phyloP scores from a whole-genome alignment of 1,139 yeast genomes.

The Candida tunisiensis region DNA sequence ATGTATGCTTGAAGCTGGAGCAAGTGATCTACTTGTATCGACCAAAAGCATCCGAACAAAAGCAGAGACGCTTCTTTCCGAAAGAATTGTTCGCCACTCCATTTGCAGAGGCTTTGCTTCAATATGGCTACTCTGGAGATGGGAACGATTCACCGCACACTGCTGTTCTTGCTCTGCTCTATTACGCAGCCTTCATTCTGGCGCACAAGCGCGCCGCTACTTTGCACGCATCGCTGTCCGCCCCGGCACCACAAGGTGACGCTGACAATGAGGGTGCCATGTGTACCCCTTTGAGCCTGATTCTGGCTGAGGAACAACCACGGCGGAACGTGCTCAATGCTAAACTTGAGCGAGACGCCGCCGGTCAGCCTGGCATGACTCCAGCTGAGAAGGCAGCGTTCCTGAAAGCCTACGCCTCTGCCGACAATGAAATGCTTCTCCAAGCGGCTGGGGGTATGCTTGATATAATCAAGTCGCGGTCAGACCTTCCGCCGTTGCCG shows the following conservation, averaged over 20 bases:
- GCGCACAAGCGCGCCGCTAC: slow-evolving; percentile 16
- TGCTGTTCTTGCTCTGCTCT: slow-evolving; percentile 15
- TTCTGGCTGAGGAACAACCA: background rate
- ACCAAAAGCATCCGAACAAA: slow-evolving; percentile 11
- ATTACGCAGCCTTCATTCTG: slow-evolving; percentile 15
- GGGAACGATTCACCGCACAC: no score
- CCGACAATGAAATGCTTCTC: slow-evolving; percentile 6
- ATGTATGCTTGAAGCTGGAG: slow-evolving; percentile 19
- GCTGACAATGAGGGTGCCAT: background rate
- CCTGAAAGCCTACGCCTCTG: background rate
- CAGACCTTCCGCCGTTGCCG: slow-evolving; percentile 15
- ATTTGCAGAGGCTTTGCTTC: no score
- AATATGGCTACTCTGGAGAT: no score
- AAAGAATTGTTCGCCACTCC: no score
- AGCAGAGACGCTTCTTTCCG: no score
- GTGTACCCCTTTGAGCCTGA: slow-evolving; percentile 1
- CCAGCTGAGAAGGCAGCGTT: background rate
- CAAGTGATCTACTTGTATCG: slow-evolving; percentile 20
- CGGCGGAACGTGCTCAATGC: no score
- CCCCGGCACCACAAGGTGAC: no score
- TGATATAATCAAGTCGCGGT: slow-evolving; percentile 10
- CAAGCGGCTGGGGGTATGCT: slow-evolving; percentile 16
- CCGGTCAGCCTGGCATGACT: background rate
- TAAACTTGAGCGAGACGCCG: no score
- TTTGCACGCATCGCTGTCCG: slow-evolving; percentile 1